These are phyloP conservation scores for Aspergillus pseudonomiae DNA, from an alignment of 2,329 filamentous ascomycete genomes.

Conservation along the genomic window DNA sequence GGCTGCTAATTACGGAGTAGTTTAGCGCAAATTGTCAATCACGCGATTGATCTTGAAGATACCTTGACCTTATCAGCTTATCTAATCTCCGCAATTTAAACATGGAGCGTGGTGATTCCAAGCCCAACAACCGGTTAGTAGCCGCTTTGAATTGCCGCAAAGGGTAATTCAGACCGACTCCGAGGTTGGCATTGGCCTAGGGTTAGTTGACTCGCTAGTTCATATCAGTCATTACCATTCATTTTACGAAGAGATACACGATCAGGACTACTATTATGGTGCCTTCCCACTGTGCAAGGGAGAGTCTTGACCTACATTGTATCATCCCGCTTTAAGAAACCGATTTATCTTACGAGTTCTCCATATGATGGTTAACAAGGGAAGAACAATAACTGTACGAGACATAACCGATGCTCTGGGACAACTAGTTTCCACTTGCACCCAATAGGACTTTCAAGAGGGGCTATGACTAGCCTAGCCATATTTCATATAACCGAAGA, in stretches of 20 bases:
- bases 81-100: neutral
- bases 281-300: accelerated
- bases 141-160: neutral
- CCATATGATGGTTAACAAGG: neutral
- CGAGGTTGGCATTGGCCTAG: neutral
- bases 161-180: neutral
- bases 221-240: neutral
- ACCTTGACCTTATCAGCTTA: neutral
- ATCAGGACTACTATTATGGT: neutral
- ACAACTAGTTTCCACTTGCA: neutral
- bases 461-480: neutral
- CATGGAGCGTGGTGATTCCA: too few species aligned
- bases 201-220: neutral
- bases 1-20: neutral
- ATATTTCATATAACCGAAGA: neutral
- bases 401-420: neutral
- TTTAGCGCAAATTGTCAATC: neutral
- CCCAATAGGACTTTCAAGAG: neutral
- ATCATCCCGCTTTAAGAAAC: too few species aligned
- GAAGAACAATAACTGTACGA: neutral
- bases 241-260: neutral
- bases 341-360: neutral
- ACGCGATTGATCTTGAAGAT: neutral
- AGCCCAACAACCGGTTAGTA: neutral
- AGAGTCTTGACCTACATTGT: too few species aligned